Evolutionary conservation across 306 rosid genomes (phyloP), one percentile per base, ranked within the genome.

Genomic region (Echinosophora koreensis): DNA sequence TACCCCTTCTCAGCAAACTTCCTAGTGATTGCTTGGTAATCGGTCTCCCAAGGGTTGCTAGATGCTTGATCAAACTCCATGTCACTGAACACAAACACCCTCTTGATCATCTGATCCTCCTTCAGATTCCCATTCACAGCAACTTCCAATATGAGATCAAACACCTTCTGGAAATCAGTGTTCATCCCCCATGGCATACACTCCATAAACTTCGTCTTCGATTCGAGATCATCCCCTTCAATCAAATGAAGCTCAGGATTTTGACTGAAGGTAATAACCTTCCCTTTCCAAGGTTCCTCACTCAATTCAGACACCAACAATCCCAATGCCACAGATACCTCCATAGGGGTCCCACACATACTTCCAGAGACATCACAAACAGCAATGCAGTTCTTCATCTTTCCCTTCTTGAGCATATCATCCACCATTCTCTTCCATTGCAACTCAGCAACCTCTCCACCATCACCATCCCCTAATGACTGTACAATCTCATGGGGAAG

Each of bases 351-450:
- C 27, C 95, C 97, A 0, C 0, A 0, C 97, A 92, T 92, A 50
- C 91, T 87, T 18, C 85, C 87, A 0, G 95, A 88, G 3, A 90
- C 93, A 64, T 92, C 96, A 58, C 86, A 82, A 2, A 92, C 80
- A 9, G 91, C 89, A 17, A 91, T 15, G 38, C 88, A 84, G 32
- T 81, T 87, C 38, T 39, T 87, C 82, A 90, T 28, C 60, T 79
- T 88, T 0, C 97, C 97, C 14, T 50, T 30, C 76, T 80, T 79
- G 15, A 41, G 51, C 75, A 87, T 8, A 39, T 90, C 91, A 2
- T 86, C 86, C 63, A 90, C 90, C 85, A 90, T 81, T 71, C 93
- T 90, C 76, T 78, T 84, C 96, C 97, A 92, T 14, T 92, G 97
- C 14, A 90, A 81, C 80, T 90, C 92, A 0, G 89, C 92, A 4